Base-by-base conservation (phyloP, 2,329 filamentous ascomycete genomes). In the Venturia aucupariae region DNA sequence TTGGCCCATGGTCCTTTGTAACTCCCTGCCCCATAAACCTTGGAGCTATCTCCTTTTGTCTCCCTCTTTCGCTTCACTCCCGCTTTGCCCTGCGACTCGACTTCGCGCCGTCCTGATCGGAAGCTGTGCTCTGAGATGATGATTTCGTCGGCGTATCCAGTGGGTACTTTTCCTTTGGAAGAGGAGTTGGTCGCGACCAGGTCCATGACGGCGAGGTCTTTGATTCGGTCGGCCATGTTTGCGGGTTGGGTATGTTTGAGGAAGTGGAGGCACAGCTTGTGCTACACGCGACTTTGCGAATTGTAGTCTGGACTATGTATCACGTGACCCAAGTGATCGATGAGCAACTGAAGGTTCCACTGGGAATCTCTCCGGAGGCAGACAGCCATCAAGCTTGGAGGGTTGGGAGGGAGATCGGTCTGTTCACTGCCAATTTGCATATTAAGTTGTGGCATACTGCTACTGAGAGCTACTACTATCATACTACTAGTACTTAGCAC, bases 1-100 rank as follows among this genome's bases (percentile, higher is more conserved):
- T 83, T 87, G 10, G 94, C 95, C 95, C 95, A 99, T 0, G 94
- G 95, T 0, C 95, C 95, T 44, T 96, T 84, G 75, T 99, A 99
- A 57, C 92, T 88, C 63, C 88, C 88, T 8, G 91, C 86, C 0
- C 94, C 94, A 71, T 96, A 92, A 0, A 92, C 88, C 46, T 97
- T 82, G 22, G 87, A 86, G 51, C 91, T 85, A 73, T 93, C 87
- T 60, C 94, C 94, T 72, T 94, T 97, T 69, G 80, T 86, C 75
- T 97, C 92, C 66, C 94, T 83, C 69, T 87, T 89, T n/a, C 86
- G 81, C 68, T 89, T 89, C 15, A 86, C 76, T 24, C 44, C 59
- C 22, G 51, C 51, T 32, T 80, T 80, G 22, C 79, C 81, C 69
- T 84, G 80, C 67, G 81, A 80, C 70, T 87, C 83, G 66, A 94